Conservation (phyloP, 371 early-diverging fungal species). For the Syncephalastrum monosporum region DNA sequence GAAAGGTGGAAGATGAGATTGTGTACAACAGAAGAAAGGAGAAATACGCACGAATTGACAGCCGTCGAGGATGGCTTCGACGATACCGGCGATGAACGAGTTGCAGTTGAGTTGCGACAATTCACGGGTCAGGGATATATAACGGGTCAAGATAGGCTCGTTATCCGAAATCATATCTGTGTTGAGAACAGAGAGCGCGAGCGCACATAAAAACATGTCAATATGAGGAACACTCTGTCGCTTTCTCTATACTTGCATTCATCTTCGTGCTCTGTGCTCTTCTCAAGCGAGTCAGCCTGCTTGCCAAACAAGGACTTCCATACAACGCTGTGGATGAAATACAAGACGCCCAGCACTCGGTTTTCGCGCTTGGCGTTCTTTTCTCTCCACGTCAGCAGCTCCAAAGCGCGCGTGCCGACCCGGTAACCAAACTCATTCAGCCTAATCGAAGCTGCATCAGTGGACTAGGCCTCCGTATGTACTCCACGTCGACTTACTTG, state of each 20-base stretch:
- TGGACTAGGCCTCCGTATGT: background rate
- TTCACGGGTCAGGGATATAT: conserved; percentile 93
- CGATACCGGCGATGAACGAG: conserved; percentile 93
- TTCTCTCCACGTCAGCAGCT: conserved; percentile 86
- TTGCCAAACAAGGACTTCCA: conserved; percentile 95
- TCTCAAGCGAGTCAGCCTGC: conserved; percentile 91
- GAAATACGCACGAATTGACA: conserved; percentile 81
- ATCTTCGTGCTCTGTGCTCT: conserved; percentile 91
- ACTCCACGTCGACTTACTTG: conserved; percentile 53
- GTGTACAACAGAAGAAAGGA: conserved; percentile 5
- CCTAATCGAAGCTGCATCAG: conserved; percentile 32
- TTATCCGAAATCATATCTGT: conserved; percentile 97
- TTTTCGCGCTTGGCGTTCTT: conserved; percentile 86
- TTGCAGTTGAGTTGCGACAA: conserved; percentile 87
- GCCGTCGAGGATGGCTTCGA: conserved; percentile 91
- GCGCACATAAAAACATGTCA: background rate
- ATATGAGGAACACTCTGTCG: background rate
- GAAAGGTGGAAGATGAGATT: background rate
- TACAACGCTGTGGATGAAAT: conserved; percentile 88
- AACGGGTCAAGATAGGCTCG: conserved; percentile 84
- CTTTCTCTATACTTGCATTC: conserved; percentile 66
- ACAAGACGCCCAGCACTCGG: conserved; percentile 79
- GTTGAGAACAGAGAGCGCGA: background rate
- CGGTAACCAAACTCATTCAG: conserved; percentile 91
- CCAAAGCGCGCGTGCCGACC: conserved; percentile 85